These are phyloP conservation scores for Amphichorda felina DNA, from an alignment of 2,329 filamentous ascomycete genomes.

Conservation along the genomic window DNA sequence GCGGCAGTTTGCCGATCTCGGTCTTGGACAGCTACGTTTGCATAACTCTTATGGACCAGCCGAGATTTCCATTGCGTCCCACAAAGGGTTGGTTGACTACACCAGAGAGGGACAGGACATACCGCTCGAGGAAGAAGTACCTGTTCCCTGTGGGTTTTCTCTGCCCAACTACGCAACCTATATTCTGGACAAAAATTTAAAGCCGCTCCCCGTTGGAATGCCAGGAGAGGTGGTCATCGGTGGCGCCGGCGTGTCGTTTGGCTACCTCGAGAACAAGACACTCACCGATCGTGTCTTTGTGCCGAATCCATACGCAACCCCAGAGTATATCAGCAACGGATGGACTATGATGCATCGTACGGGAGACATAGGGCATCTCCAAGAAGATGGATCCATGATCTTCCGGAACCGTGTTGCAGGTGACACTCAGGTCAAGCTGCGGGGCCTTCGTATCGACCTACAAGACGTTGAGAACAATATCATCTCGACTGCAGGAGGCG, in stretches of 20 bases:
- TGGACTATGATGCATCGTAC: slow-evolving; percentile 6
- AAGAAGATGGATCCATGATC: slow-evolving; percentile 4
- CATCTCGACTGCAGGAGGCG: slow-evolving; percentile 1
- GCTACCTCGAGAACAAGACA: slow-evolving; percentile 4
- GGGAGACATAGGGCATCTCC: slow-evolving; percentile 5
- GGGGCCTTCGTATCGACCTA: slow-evolving; percentile 7
- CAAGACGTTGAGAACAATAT: slow-evolving; percentile 7
- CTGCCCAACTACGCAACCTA: slow-evolving; percentile 20
- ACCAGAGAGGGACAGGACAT: too few relatives aligned
- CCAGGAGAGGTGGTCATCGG: slow-evolving; percentile 5
- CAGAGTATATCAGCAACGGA: background rate
- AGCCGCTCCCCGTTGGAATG: slow-evolving; percentile 5
- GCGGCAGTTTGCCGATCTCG: slow-evolving; percentile 5
- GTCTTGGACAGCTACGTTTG: slow-evolving; percentile 2
- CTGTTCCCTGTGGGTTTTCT: background rate
- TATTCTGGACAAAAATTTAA: slow-evolving; percentile 20
- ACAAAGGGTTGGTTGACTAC: background rate
- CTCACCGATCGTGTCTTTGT: slow-evolving; percentile 4
- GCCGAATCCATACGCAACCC: background rate
- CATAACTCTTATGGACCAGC: slow-evolving; percentile 19
- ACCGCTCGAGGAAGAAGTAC: background rate
- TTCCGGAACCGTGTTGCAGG: slow-evolving; percentile 5
- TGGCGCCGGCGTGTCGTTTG: slow-evolving; percentile 4
- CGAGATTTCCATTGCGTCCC: slow-evolving; percentile 9
- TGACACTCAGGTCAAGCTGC: slow-evolving; percentile 7